Base-by-base conservation (phyloP, 345 rosid species). In the Raphanus sativus region DNA sequence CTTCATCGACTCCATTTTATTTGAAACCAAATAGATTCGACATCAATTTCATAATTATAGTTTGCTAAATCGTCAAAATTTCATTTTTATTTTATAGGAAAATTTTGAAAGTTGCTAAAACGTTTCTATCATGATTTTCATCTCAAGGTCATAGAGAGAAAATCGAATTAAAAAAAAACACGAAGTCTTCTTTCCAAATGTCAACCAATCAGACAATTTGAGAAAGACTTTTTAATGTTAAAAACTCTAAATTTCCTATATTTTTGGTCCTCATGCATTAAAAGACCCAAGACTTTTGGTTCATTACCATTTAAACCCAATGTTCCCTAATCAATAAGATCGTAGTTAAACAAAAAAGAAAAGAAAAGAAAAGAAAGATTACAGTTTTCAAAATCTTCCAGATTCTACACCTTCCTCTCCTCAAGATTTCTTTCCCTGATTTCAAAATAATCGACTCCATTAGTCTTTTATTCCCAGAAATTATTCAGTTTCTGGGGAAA, bases 281-380 rank as follows among this genome's bases (percentile, higher is more conserved):
- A 58, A 70, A 62, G 66, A 17, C 81, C 81, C 76, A 64, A 71
- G 76, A 77, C 67, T 78, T 72, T 45, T 59, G 25, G 56, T 72
- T 58, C 0, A 26, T 33, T 72, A 5, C 67, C 67, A 40, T 78
- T 60, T 24, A 72, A 72, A 48, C 81, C 77, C 69, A 5, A 15
- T 71, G 38, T 64, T 56, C 32, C 54, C 72, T n/a, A 6, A 45
- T 40, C 58, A 2, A 16, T 15, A 40, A 21, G 21, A 21, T 21
- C 21, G 21, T 21, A 21, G 21, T 21, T 21, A 21, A 21, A 21
- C 21, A 21, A 21, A 21, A 21, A 21, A 21, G 1, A 21, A 21
- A 21, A 21, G 1, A 21, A 21, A 21, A 21, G 21, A 21, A 21
- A 21, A 21, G 1, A 21, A 21, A 21, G 21, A 65, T 70, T 45